Base-by-base conservation (phyloP, 352 stramenopile genomes). In the Thraustotheca clavata region DNA sequence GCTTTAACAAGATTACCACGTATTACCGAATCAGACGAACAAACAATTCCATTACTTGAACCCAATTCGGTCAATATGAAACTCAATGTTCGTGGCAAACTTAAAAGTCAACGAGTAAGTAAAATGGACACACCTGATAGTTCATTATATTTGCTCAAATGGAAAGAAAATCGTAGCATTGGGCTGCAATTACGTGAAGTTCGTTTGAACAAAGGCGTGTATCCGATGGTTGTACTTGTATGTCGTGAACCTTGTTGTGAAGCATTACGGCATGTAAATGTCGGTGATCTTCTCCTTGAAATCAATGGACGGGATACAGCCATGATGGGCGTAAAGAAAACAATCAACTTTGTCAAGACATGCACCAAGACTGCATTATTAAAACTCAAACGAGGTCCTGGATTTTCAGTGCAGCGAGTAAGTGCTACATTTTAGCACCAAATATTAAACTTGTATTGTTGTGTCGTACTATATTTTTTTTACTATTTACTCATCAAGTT, bases 281-380 rank as follows among this genome's bases (percentile, higher is more conserved):
- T 92, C 16, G 85, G 85, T 14, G 85, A 94, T 55, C 71, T 94
- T 54, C 89, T 94, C 48, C 69, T 94, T 31, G 85, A 94, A 70
- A 92, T 94, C 59, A 94, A 94, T 60, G 83, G 83, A n/a, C 80
- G 81, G 63, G 90, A 94, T 55, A 91, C 82, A 48, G 91, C 85
- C 14, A 83, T 80, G 14, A 94, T 94, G 85, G 83, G 85, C 31
- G 85, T 94, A 31, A 94, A 94, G 69, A 94, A 94, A 72, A 94
- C 85, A 26, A 81, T 91, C 38, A 88, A 75, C 62, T 94, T 94
- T 62, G 69, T 94, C 27, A 89, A 86, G 62, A 86, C 85, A 31
- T 90, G 83, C 63, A 77, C 81, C 0, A 94, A 94, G 73, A 94
- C 85, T 50, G 90, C 84, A 67, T 62, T 94, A 46, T 69, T 94